Evolutionary conservation across 768 basidiomycete species (phyloP), one percentile per base, ranked within the genome.

Genomic region (Pulveroboletus sp.): DNA sequence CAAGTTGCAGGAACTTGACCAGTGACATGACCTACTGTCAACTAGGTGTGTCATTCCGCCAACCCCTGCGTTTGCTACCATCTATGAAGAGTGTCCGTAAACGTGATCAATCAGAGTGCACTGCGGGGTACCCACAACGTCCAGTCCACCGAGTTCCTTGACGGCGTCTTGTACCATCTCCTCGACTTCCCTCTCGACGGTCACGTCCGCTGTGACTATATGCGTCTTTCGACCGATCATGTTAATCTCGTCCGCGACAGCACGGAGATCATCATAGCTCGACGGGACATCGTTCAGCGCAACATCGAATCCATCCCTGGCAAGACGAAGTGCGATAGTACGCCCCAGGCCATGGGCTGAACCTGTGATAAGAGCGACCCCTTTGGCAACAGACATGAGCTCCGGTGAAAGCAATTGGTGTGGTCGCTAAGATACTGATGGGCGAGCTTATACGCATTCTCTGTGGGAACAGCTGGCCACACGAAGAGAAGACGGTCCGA

Each of bases 281-380:
- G 60, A 39, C 8, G 53, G 3, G 21, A 69, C 15, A 37, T 70
- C 65, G 38, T 68, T 66, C 8, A 70, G 38, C 13, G 59, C 65
- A 9, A 70, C 45, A 21, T 69, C 56, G 46, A 62, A 65, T 24
- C 62, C 61, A 31, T 60, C 62, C 8, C 17, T 47, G 1, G 62
- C 54, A 5, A 58, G 54, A 17, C 56, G 59, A 31, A 61, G 54
- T 1, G 54, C 56, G 15, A 61, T 59, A 9, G 35, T 30, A 11
- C 39, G 54, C 1, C 69, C 69, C n/a, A 69, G 54, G 9, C 67
- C 66, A 39, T 62, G 66, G 0, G 60, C 60, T 5, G 63, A 58
- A 21, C 68, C 66, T 17, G 67, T 70, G 39, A 70, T 39, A 39
- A 70, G 57, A 1, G 66, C 64, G 28, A 62, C 43, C 11, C 73